Evolutionary conservation across 176 grass and related monocot species (phyloP).

Genomic region (Rhynchospora pubera): DNA sequence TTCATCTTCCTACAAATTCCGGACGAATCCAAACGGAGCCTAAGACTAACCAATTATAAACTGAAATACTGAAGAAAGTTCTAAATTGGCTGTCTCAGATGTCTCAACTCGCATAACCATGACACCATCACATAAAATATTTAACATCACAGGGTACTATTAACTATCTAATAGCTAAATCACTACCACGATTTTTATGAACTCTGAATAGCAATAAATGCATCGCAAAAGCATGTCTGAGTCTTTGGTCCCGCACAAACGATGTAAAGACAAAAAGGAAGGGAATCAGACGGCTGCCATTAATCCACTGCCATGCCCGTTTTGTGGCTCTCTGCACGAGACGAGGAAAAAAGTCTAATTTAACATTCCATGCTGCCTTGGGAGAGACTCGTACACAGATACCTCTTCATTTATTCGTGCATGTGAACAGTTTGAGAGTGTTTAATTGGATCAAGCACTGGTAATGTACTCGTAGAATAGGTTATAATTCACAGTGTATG

Average conservation of each 20-base stretch:
- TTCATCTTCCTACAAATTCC: too few species aligned
- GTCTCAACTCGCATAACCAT: too few species aligned
- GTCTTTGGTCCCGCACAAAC: background rate
- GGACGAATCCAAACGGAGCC: too few species aligned
- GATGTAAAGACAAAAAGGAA: slow-evolving; percentile 1
- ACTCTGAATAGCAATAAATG: slow-evolving; percentile 7
- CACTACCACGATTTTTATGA: background rate
- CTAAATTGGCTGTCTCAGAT: too few species aligned
- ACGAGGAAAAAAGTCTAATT: background rate
- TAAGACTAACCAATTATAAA: too few species aligned
- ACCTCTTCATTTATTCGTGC: slow-evolving; percentile 8
- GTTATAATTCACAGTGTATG: background rate
- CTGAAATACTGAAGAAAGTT: too few species aligned
- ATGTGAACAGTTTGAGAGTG: background rate
- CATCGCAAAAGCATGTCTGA: background rate
- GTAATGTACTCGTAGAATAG: background rate
- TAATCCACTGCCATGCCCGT: background rate
- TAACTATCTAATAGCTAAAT: background rate
- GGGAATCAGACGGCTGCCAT: slow-evolving; percentile 35
- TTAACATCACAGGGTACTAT: too few species aligned
- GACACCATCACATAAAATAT: too few species aligned
- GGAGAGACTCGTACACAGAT: background rate
- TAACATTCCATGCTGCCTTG: background rate
- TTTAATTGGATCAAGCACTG: slow-evolving; percentile 2
- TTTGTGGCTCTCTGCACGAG: background rate